These are phyloP conservation scores for Panicum hallii DNA, from an alignment of 202 grass and related monocot genomes.

Conservation along the genomic window DNA sequence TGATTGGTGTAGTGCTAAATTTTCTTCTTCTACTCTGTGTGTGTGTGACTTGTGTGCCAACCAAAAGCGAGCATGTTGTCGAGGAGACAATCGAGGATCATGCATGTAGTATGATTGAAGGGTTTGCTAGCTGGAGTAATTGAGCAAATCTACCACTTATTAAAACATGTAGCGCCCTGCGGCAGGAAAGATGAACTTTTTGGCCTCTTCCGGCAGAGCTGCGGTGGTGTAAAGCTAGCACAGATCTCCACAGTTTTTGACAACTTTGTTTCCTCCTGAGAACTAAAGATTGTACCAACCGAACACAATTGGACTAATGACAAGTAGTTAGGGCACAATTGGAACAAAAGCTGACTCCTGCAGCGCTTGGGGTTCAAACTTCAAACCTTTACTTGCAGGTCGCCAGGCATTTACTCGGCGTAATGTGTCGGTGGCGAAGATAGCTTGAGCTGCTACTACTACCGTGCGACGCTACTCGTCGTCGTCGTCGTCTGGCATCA, in stretches of 20 bases:
- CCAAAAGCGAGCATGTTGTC: neutral
- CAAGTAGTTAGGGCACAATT: no score
- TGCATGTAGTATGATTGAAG: slow-evolving; percentile 36
- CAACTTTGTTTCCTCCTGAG: neutral
- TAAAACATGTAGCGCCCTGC: neutral
- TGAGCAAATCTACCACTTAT: neutral
- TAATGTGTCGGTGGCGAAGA: slow-evolving; percentile 27
- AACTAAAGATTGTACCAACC: neutral
- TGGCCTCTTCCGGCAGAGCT: neutral
- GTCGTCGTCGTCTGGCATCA: neutral
- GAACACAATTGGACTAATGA: no score
- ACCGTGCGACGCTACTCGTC: neutral
- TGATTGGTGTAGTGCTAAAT: neutral
- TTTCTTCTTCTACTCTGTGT: neutral
- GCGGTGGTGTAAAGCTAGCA: neutral
- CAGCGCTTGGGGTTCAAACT: neutral
- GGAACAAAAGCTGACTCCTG: no score
- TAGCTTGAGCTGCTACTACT: neutral
- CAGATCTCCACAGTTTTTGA: neutral
- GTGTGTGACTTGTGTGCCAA: neutral
- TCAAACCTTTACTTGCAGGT: neutral
- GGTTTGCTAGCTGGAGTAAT: slow-evolving; percentile 32
- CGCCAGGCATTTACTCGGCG: neutral
- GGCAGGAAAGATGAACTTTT: slow-evolving; percentile 34
- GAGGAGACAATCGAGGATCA: slow-evolving; percentile 3